A percentile compares a stretch with the other conserved stretches of the same genome.
phyloP scores from a whole-genome alignment of 2,329 filamentous ascomycete genomes.

The Beauveria rudraprayagi region DNA sequence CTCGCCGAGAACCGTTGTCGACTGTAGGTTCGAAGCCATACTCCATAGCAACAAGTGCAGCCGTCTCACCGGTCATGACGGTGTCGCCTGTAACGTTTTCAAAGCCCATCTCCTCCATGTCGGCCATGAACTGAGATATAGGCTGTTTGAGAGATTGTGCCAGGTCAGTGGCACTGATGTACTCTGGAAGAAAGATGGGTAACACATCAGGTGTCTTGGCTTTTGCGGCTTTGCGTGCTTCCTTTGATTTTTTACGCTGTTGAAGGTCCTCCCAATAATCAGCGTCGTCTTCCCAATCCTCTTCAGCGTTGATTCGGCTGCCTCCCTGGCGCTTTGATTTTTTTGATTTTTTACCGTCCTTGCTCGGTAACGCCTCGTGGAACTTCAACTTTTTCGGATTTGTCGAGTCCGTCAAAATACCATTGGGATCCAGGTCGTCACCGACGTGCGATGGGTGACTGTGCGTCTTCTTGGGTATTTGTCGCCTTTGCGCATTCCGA shows the following conservation, averaged over 20 bases:
- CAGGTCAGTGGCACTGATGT: slow-evolving; percentile 79
- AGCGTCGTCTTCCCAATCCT: slow-evolving; percentile 32
- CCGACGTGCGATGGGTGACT: slow-evolving; percentile 9
- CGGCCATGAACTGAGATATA: slow-evolving; percentile 60
- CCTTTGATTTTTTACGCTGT: slow-evolving; percentile 34
- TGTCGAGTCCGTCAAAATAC: background rate
- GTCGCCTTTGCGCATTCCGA: background rate
- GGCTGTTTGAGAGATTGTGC: slow-evolving; percentile 67
- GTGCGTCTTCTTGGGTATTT: slow-evolving; percentile 8
- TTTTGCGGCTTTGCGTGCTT: slow-evolving; percentile 30
- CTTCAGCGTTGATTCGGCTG: slow-evolving; percentile 15
- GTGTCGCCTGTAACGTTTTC: slow-evolving; percentile 76
- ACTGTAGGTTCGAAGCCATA: slow-evolving; percentile 85
- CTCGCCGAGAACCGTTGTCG: slow-evolving; percentile 55
- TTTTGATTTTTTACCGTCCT: slow-evolving; percentile 7
- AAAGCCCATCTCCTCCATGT: slow-evolving; percentile 81
- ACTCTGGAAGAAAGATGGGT: slow-evolving; percentile 74
- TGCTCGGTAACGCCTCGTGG: background rate
- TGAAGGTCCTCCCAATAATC: slow-evolving; percentile 31
- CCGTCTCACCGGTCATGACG: slow-evolving; percentile 83
- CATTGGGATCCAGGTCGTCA: background rate
- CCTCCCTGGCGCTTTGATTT: background rate
- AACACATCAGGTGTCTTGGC: slow-evolving; percentile 38
- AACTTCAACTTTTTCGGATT: background rate
- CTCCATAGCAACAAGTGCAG: slow-evolving; percentile 81